Evolutionary conservation across 176 grass and related monocot species (phyloP), one percentile per base, ranked within the genome.

Genomic region (Guadua angustifolia): DNA sequence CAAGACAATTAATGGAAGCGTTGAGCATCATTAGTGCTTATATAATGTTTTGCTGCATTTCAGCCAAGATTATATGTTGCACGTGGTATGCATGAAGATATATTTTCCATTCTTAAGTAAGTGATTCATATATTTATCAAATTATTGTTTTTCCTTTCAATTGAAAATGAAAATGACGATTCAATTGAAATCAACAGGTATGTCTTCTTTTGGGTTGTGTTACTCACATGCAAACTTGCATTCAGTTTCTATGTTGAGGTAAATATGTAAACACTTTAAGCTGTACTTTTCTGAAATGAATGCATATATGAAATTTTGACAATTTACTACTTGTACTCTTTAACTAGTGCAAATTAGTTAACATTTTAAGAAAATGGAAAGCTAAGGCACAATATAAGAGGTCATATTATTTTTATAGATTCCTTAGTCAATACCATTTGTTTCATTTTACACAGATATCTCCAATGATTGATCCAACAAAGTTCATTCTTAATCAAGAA

Each of bases 161-260:
- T 73, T 44, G 44, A 49, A 46, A 82, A 22, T 33, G 14, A 66
- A 72, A 65, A 18, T 88, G 68, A 57, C 1, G 7, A 68, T 72
- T 24, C 5, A 73, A 32, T 24, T 69, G 43, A 66, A 65, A 57
- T 75, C 49, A 88, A 84, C 81, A 94, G 92, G 68, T 94, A 94
- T 51, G 85, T 90, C 18, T 90, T 94, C 88, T 94, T 94, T 88
- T 94, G 92, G 92, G 85, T 82, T 71, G 61, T 94, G 22, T 71
- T 94, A 73, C 89, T 94, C 68, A 75, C 83, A 51, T 82, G 86
- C 87, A 94, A 94, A 55, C 84, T 94, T 87, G 86, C 87, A 39
- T 91, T 94, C 73, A 94, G 92, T 81, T 94, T 91, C 84, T 94
- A 94, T 82, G 89, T 94, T 85, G 92, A 94, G 92, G 92, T 91